Evolutionary conservation across 2,329 filamentous ascomycete species (phyloP).

Genomic region (Bipolaris bicolor): DNA sequence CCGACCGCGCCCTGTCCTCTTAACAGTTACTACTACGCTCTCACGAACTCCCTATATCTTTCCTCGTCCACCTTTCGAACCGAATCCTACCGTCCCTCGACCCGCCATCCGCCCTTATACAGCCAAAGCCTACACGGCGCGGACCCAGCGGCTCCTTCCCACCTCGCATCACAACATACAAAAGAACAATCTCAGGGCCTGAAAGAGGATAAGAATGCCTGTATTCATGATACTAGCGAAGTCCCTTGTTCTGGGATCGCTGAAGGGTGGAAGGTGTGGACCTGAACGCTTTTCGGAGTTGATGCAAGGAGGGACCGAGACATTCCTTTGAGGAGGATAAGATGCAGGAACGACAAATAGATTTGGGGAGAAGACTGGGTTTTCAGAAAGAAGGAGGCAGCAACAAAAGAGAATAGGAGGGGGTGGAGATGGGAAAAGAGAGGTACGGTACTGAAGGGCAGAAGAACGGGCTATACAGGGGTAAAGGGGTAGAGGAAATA

Average conservation of each 20-base stretch:
- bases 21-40: not conserved
- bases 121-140: slow-evolving; percentile 24
- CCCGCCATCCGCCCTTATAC: slow-evolving; percentile 15
- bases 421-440: not conserved
- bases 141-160: slow-evolving; percentile 14
- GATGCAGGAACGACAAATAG: not conserved
- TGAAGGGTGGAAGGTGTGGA: slow-evolving; percentile 14
- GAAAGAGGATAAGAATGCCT: slow-evolving; percentile 15
- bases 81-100: slow-evolving; percentile 4
- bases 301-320: slow-evolving; percentile 9
- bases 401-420: not conserved
- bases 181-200: slow-evolving; percentile 20
- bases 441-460: not conserved
- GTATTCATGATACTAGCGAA: slow-evolving; percentile 6
- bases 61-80: not conserved
- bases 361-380: not conserved
- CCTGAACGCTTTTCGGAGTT: slow-evolving; percentile 27
- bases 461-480: not conserved
- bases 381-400: not conserved
- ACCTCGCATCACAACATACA: slow-evolving; percentile 12
- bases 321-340: slow-evolving; percentile 15
- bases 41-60: not conserved
- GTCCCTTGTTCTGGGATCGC: slow-evolving; percentile 12
- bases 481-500: not conserved
- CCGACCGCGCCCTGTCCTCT: not conserved